A percentile compares a stretch with the other conserved stretches of the same genome.
phyloP scores from a whole-genome alignment of 2,329 filamentous ascomycete genomes.

The Dactylonectria macrodidyma region DNA sequence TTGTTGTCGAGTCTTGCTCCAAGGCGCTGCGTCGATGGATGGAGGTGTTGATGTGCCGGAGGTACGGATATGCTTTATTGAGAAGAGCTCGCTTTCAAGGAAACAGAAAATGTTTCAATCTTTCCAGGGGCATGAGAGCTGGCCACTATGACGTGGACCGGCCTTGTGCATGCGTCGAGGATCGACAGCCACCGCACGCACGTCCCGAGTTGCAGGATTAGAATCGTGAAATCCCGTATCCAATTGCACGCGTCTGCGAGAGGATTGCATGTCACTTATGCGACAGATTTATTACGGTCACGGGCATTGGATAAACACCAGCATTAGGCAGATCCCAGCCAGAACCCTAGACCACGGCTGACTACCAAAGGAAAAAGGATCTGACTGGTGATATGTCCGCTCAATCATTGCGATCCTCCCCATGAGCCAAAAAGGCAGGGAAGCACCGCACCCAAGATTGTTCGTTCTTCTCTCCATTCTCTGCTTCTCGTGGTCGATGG shows the following conservation, averaged over 20 bases:
- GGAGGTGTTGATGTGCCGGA: too few relatives aligned
- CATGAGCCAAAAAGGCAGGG: constrained; percentile 59
- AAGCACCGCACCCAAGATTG: constrained; percentile 74
- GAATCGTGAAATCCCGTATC: neutral
- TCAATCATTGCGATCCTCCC: constrained; percentile 74
- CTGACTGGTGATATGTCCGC: constrained; percentile 59
- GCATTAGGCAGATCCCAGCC: neutral
- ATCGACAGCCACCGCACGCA: constrained; percentile 20
- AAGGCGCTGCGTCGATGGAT: neutral
- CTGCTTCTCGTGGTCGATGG: constrained; percentile 61
- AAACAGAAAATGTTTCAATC: neutral
- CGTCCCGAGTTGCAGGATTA: neutral
- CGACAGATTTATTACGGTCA: constrained; percentile 19
- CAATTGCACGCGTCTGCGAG: neutral
- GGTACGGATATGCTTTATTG: constrained; percentile 5
- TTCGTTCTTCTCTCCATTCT: constrained; percentile 70
- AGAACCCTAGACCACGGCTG: neutral
- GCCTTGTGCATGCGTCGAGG: constrained; percentile 12
- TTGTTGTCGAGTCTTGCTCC: neutral
- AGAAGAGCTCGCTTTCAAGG: neutral
- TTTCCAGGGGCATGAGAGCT: neutral
- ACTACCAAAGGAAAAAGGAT: neutral
- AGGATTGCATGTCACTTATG: neutral
- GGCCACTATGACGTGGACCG: constrained; percentile 27
- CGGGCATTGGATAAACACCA: neutral